phyloP scores from a whole-genome alignment of 768 basidiomycete genomes.

The Leucogyrophana mollusca region DNA sequence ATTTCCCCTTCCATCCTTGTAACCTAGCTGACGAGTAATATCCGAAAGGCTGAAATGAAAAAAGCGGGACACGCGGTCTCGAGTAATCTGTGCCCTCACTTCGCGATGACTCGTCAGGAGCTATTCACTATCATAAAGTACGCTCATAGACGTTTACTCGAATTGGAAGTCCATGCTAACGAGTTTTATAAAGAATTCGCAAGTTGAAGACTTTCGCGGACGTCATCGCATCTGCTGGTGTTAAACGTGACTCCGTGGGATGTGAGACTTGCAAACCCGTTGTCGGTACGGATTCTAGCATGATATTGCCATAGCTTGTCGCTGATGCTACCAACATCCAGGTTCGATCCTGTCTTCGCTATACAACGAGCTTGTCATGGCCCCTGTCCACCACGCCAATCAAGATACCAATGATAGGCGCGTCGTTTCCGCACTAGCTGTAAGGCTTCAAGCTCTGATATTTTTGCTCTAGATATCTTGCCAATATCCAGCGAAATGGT shows the following conservation, averaged over 20 bases:
- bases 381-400: conserved; percentile 60
- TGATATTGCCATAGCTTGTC: neutral
- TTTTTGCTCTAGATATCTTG: conserved; percentile 44
- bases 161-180: neutral
- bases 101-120: conserved; percentile 61
- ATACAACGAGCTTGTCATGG: conserved; percentile 66
- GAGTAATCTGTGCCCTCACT: conserved; percentile 66
- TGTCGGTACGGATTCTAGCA: conserved; percentile 37
- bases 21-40: conserved; percentile 17
- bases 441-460: neutral
- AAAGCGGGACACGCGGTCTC: conserved; percentile 58
- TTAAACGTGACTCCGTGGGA: conserved; percentile 49
- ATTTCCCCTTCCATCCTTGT: neutral
- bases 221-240: conserved; percentile 51
- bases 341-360: conserved; percentile 44
- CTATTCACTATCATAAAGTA: conserved; percentile 62
- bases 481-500: conserved; percentile 72
- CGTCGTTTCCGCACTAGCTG: conserved; percentile 6
- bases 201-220: conserved; percentile 53
- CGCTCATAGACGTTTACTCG: conserved; percentile 5
- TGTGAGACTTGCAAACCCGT: conserved; percentile 77
- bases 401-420: conserved; percentile 69
- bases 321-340: conserved; percentile 4
- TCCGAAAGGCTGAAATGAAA: conserved; percentile 61
- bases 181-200: conserved; percentile 43